These are phyloP conservation scores for Mortierella alpina DNA, from an alignment of 192 early-diverging fungal genomes.

Conservation along the genomic window DNA sequence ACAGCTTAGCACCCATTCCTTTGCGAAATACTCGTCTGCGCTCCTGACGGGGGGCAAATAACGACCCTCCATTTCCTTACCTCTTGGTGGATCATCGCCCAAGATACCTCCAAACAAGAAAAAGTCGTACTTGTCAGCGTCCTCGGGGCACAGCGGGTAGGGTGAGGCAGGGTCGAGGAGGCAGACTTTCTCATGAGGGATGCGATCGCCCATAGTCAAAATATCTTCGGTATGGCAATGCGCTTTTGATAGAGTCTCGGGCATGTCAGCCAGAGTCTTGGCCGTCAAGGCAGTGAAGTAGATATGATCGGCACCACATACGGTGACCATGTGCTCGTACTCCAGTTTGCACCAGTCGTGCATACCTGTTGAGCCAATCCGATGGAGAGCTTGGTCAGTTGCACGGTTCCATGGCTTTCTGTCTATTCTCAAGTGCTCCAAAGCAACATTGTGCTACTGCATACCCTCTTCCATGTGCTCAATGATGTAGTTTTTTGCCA, in stretches of 20 bases:
- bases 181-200: constrained; percentile 68
- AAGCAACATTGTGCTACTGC: background rate
- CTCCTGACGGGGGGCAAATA: too few species aligned
- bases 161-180: constrained; percentile 77
- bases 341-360: constrained; percentile 81
- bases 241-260: constrained; percentile 54
- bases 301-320: constrained; percentile 69
- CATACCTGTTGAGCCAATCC: constrained; percentile 38
- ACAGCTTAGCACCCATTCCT: too few species aligned
- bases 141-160: constrained; percentile 67
- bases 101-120: constrained; percentile 88
- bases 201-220: constrained; percentile 55
- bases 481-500: constrained; percentile 71
- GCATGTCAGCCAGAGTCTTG: constrained; percentile 56
- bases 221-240: constrained; percentile 66
- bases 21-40: too few species aligned
- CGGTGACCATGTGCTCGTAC: constrained; percentile 77
- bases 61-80: constrained; percentile 30
- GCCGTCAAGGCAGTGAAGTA: constrained; percentile 70
- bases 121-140: constrained; percentile 75
- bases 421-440: too few species aligned
- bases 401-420: too few species aligned
- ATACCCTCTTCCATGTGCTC: constrained; percentile 80
- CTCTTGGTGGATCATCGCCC: constrained; percentile 75
- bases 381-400: too few species aligned